Conservation (phyloP, 1,139 yeast genomes). For the Scheffersomyces segobiensis region DNA sequence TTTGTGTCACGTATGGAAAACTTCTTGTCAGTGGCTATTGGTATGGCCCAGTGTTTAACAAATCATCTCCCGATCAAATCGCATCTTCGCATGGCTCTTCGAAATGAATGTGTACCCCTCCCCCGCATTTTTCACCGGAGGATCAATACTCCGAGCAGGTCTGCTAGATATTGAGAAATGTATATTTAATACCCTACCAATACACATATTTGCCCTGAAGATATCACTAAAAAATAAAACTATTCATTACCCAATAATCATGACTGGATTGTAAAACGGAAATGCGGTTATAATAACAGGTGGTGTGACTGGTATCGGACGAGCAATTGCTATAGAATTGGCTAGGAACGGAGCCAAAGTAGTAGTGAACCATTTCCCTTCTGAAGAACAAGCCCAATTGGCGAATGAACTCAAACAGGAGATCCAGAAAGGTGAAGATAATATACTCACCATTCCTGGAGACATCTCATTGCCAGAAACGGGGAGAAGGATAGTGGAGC, state of each 20-base stretch:
- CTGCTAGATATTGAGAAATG: not conserved
- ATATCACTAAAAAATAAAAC: too few relatives aligned
- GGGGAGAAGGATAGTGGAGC: conserved; percentile 28
- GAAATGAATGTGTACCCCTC: not conserved
- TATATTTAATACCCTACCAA: not conserved
- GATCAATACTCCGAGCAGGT: not conserved
- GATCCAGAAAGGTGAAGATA: conserved; percentile 14
- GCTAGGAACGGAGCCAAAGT: conserved; percentile 11
- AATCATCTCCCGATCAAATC: not conserved
- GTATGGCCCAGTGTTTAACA: not conserved
- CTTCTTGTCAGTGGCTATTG: too few relatives aligned
- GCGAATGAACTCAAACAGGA: conserved; percentile 23
- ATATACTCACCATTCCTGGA: conserved; percentile 38
- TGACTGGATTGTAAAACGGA: conserved; percentile 14
- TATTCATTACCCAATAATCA: too few relatives aligned
- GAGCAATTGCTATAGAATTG: conserved; percentile 35
- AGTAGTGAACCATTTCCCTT: conserved; percentile 2
- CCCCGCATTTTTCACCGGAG: not conserved
- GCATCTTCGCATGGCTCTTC: not conserved
- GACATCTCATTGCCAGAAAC: conserved; percentile 43
- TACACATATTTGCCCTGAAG: too few relatives aligned
- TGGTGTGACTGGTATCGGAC: conserved; percentile 40
- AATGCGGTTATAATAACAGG: conserved; percentile 36
- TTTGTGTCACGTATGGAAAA: too few relatives aligned
- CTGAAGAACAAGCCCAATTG: conserved; percentile 13